Percentiles rank a stretch among this genome's conserved stretches.
phyloP scores from a whole-genome alignment of 1,284 basidiomycete genomes.

The Ustilago trichophora region DNA sequence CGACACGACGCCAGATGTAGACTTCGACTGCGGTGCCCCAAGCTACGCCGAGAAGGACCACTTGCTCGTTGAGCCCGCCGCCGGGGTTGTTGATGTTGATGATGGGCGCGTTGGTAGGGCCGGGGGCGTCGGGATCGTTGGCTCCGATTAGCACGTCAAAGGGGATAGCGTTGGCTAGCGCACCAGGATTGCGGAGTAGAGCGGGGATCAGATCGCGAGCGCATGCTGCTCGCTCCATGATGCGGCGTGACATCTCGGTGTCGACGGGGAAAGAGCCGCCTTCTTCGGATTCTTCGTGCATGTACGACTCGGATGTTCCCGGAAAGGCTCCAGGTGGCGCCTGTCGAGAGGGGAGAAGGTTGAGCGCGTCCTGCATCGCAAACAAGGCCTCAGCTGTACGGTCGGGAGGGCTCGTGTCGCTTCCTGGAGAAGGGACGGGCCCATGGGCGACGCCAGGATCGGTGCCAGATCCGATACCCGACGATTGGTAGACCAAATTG shows the following conservation, averaged over 20 bases:
- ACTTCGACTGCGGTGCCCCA: slow-evolving; percentile 51
- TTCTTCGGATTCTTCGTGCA: slow-evolving; percentile 35
- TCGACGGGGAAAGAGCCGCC: slow-evolving; percentile 35
- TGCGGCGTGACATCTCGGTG: slow-evolving; percentile 45
- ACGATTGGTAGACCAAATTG: slow-evolving; percentile 31
- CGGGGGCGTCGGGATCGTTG: slow-evolving; percentile 19
- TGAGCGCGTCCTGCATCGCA: slow-evolving; percentile 42
- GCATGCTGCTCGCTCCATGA: slow-evolving; percentile 46
- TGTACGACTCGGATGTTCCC: slow-evolving; percentile 39
- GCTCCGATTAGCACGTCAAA: slow-evolving; percentile 44
- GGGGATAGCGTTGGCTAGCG: slow-evolving; percentile 38
- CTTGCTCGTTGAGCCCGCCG: slow-evolving; percentile 44
- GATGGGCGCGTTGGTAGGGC: slow-evolving; percentile 11
- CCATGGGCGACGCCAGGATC: slow-evolving; percentile 30
- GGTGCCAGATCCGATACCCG: slow-evolving; percentile 33
- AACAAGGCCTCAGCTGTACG: slow-evolving; percentile 39
- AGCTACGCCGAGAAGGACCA: slow-evolving; percentile 40
- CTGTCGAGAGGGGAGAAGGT: slow-evolving; percentile 37
- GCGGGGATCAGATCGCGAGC: slow-evolving; percentile 45
- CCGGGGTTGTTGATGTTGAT: slow-evolving; percentile 45
- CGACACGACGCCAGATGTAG: slow-evolving; percentile 47
- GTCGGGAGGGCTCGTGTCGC: slow-evolving; percentile 17
- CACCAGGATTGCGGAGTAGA: slow-evolving; percentile 37
- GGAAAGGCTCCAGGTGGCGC: slow-evolving; percentile 46
- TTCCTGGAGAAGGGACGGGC: slow-evolving; percentile 12